These are phyloP conservation scores for Termitomyces sp. DNA, from an alignment of 768 basidiomycete genomes.

Conservation along the genomic window DNA sequence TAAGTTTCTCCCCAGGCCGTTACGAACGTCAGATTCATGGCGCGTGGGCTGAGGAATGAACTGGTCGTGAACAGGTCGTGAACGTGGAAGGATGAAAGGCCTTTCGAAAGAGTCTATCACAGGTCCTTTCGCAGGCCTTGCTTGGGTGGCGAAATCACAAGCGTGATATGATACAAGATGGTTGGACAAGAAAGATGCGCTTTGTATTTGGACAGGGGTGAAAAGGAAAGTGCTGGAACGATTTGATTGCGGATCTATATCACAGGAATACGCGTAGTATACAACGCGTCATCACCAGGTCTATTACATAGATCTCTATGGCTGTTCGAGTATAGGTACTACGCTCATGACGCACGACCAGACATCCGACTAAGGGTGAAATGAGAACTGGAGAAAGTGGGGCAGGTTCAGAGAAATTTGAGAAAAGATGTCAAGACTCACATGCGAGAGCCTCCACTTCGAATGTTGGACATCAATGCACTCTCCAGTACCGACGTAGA, in stretches of 20 bases:
- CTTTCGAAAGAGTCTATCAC: slow-evolving; percentile 1
- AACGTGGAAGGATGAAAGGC: neutral
- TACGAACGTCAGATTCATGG: slow-evolving; percentile 72
- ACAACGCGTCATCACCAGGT: slow-evolving; percentile 7
- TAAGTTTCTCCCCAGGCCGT: slow-evolving; percentile 64
- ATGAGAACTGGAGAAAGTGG: slow-evolving; percentile 26
- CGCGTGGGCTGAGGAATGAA: slow-evolving; percentile 7
- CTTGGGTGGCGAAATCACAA: slow-evolving; percentile 7
- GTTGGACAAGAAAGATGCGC: neutral
- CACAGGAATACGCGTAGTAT: slow-evolving; percentile 7
- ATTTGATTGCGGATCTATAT: slow-evolving; percentile 15
- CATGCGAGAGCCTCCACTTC: slow-evolving; percentile 64
- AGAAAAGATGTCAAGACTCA: slow-evolving; percentile 35
- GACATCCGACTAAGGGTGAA: slow-evolving; percentile 32
- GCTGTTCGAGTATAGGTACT: neutral
- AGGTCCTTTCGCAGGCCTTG: slow-evolving; percentile 4
- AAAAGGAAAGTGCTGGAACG: slow-evolving; percentile 17
- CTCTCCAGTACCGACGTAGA: slow-evolving; percentile 81
- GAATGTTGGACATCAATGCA: slow-evolving; percentile 72
- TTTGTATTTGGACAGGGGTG: slow-evolving; percentile 1
- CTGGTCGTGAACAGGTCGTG: slow-evolving; percentile 1
- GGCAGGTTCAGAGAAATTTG: neutral
- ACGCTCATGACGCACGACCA: slow-evolving; percentile 20
- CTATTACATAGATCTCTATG: neutral
- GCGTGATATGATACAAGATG: neutral